These are phyloP conservation scores for Spathaspora arborariae DNA, from an alignment of 805 yeast genomes.

Conservation along the genomic window DNA sequence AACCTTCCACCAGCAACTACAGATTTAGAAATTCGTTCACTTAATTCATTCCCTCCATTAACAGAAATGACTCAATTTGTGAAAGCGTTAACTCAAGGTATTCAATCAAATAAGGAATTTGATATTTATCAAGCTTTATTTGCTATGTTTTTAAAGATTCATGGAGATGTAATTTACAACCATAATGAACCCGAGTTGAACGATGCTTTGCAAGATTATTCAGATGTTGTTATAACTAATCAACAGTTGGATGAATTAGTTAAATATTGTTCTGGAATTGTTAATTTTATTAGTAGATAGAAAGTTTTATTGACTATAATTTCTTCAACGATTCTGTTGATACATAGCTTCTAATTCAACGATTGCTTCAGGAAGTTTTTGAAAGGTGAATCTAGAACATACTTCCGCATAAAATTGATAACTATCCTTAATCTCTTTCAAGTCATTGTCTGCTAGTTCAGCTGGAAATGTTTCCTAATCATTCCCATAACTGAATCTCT, in stretches of 20 bases:
- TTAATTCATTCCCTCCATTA: slow-evolving; percentile 63
- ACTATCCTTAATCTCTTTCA: too few relatives aligned
- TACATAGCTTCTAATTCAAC: too few relatives aligned
- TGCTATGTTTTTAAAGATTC: slow-evolving; percentile 67
- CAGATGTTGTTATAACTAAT: slow-evolving; percentile 37
- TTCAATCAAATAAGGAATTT: slow-evolving; percentile 52
- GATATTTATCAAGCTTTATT: slow-evolving; percentile 83
- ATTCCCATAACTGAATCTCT: too few relatives aligned
- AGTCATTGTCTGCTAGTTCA: too few relatives aligned
- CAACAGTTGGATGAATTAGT: slow-evolving; percentile 57
- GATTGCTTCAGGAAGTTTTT: too few relatives aligned
- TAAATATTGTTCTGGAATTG: slow-evolving; percentile 79
- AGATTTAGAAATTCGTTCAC: slow-evolving; percentile 83
- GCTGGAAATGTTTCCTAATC: too few relatives aligned
- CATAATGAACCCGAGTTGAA: slow-evolving; percentile 35
- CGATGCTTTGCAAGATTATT: slow-evolving; percentile 49
- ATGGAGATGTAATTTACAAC: slow-evolving; percentile 70
- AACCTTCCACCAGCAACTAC: slow-evolving; percentile 69
- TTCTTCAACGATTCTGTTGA: too few relatives aligned
- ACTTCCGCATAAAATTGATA: too few relatives aligned
- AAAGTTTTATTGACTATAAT: neutral
- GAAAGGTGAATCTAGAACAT: too few relatives aligned
- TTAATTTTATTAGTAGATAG: slow-evolving; percentile 45
- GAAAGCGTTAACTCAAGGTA: slow-evolving; percentile 60
- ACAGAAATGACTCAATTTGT: slow-evolving; percentile 64